Conservation (phyloP, 192 early-diverging fungal genomes). For the Phlyctochytrium bullatum region DNA sequence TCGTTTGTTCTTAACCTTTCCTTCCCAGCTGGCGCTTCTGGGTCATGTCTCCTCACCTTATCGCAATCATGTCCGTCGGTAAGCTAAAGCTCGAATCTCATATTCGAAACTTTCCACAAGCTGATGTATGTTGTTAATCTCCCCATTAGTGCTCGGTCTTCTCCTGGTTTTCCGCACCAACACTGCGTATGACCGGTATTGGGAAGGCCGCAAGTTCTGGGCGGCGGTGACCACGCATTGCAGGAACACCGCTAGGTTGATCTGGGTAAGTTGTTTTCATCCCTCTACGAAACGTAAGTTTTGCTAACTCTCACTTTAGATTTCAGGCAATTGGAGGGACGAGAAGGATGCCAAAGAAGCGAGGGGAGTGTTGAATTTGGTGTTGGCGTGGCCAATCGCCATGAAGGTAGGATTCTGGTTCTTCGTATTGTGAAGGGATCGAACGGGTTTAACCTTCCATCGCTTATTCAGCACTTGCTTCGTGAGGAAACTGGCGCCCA, state of each 20-base stretch:
- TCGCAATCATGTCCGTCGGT: conserved; percentile 14
- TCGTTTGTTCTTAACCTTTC: neutral
- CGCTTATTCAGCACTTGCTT: no score
- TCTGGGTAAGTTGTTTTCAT: conserved; percentile 58
- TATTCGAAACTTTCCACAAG: neutral
- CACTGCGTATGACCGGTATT: conserved; percentile 64
- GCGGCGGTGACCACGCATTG: conserved; percentile 59
- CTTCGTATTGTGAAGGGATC: no score
- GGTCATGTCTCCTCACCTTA: neutral
- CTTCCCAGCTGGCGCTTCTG: neutral
- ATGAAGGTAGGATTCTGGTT: conserved; percentile 21
- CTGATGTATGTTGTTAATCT: no score
- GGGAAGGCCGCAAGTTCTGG: conserved; percentile 87
- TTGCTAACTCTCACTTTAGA: neutral
- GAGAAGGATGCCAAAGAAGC: neutral
- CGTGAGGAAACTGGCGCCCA: no score
- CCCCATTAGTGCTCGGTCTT: conserved; percentile 32
- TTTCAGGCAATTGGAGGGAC: neutral
- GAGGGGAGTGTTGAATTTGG: conserved; percentile 52
- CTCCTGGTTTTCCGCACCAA: conserved; percentile 84
- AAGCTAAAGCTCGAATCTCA: neutral
- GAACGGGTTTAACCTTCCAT: no score
- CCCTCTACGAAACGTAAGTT: neutral
- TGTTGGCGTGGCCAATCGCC: conserved; percentile 73
- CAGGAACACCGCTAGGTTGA: conserved; percentile 73